phyloP scores from a whole-genome alignment of 106 monocot genomes.

The Iris macrosiphon region DNA sequence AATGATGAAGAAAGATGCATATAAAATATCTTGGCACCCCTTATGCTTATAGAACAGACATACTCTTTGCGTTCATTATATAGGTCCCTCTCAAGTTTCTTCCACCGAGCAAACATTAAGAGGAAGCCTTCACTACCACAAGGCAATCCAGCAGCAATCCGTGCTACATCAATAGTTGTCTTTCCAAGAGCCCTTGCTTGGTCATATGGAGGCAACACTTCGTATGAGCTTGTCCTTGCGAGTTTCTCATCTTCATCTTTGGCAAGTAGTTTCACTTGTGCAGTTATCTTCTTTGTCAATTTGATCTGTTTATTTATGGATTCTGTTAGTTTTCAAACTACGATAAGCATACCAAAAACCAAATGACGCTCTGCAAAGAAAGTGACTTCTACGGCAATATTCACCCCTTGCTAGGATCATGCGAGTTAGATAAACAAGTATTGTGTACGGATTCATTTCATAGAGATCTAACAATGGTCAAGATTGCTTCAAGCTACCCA shows the following conservation, averaged over 20 bases:
- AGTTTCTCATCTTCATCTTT: conserved; percentile 88
- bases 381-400: no score
- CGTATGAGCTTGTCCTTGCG: conserved; percentile 54
- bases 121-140: conserved; percentile 98
- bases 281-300: conserved; percentile 82
- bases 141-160: conserved; percentile 96
- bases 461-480: no score
- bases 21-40: not conserved
- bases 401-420: no score
- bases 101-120: conserved; percentile 99
- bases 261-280: conserved; percentile 89
- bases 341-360: no score
- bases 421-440: no score
- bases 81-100: conserved; percentile 89
- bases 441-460: no score
- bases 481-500: no score
- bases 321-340: no score
- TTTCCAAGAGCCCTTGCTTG: conserved; percentile 93
- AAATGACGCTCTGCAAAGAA: no score
- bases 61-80: conserved; percentile 98
- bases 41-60: conserved; percentile 5
- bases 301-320: conserved; percentile 55
- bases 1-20: not conserved
- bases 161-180: conserved; percentile 80
- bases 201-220: conserved; percentile 71